Conservation (phyloP, 371 early-diverging fungal genomes). For the Zopfochytrium polystomum region DNA sequence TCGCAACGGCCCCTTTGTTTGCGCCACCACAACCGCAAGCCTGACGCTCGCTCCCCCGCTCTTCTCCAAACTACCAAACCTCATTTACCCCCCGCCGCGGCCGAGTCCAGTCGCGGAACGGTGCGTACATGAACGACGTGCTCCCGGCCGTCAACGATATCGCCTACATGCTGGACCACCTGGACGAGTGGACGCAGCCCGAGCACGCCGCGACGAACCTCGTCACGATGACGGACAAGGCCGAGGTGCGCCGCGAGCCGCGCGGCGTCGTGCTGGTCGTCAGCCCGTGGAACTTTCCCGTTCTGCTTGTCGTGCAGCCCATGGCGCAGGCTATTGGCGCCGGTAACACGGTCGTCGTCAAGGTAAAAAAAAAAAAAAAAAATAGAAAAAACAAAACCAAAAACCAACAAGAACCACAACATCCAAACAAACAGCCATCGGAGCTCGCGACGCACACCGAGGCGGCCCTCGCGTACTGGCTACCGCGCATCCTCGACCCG, state of each 20-base stretch:
- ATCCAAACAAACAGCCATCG: conserved; percentile 56
- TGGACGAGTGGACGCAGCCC: conserved; percentile 40
- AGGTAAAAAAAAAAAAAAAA: too few relatives aligned
- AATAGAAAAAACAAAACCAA: too few relatives aligned
- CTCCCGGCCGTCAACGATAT: conserved; percentile 64
- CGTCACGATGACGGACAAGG: conserved; percentile 19
- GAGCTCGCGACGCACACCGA: conserved; percentile 77
- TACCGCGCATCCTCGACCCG: conserved; percentile 73
- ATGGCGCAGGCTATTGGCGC: conserved; percentile 84
- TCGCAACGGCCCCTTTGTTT: too few relatives aligned
- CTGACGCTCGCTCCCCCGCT: not conserved
- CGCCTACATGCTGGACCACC: conserved; percentile 54
- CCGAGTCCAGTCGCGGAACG: not conserved
- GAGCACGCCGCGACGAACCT: conserved; percentile 14
- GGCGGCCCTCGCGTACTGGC: conserved; percentile 58
- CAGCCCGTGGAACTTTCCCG: conserved; percentile 84
- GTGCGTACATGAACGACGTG: conserved; percentile 30
- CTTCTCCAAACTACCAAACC: not conserved
- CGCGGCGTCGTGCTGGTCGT: conserved; percentile 69
- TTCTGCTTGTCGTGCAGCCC: conserved; percentile 67
- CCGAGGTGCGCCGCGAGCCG: conserved; percentile 66
- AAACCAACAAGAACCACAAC: too few relatives aligned
- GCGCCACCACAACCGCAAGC: not conserved
- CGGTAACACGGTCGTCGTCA: conserved; percentile 81
- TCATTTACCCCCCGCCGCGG: not conserved